Base-by-base conservation (phyloP, 1,139 yeast genomes). In the Saccharomycopsis hybrid region DNA sequence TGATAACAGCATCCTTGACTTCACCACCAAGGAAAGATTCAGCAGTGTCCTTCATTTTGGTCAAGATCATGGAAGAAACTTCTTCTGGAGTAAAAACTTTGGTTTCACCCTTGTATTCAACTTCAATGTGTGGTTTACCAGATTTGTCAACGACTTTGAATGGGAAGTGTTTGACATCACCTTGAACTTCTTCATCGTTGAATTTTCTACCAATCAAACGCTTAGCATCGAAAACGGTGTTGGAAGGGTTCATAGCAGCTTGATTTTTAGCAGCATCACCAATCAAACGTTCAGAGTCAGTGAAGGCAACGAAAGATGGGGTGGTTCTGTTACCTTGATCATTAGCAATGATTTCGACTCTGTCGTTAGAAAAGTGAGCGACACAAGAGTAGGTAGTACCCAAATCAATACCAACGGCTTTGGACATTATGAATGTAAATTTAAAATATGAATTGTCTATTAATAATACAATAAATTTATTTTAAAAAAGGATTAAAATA, bases 381-480 rank as follows among this genome's bases (percentile, higher is more conserved):
- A 83, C 90, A 79, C 90, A 83, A 50, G 90, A 83, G 73, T 83
- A 83, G 53, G 90, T 83, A 55, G 90, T 83, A 72, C 90, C 90
- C 75, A 83, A 82, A 74, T 83, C 90, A 71, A 83, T 83, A 70
- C 90, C 90, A 62, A 83, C 78, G 69, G 89, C 88, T 69, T 76
- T 78, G 51, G 82, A 71, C 84, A 78, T 78, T 36, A 51, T 59
- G 55, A 45, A 32, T 32, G 18, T 18, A 18, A 18, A 18, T 18
- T 18, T 18, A 18, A 18, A 18, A 18, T 18, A 18, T 18, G 18
- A 18, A 18, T 18, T 18, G 18, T 18, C 18, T 18, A 18, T 18
- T 18, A 18, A 18, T 18, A 18, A 18, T 18, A 18, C 18, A 18
- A 18, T 18, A 18, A 18, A 18, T 18, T 18, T 18, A 18, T 18